Evolutionary conservation across 148 eudicot genomes (phyloP).

Genomic region (Vaccinium myrtillus): DNA sequence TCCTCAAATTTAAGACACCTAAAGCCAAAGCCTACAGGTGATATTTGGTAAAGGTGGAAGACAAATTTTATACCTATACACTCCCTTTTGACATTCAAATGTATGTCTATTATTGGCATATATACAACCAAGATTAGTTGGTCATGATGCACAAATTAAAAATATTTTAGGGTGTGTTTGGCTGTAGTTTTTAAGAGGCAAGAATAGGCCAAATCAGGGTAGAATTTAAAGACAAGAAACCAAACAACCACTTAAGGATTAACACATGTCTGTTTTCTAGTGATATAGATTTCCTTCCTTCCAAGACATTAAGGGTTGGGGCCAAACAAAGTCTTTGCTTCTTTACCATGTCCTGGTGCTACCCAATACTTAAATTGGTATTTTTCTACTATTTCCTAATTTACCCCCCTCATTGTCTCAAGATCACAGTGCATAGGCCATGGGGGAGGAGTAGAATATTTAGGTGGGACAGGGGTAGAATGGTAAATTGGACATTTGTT

Average conservation of each 20-base stretch:
- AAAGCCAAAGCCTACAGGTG: slow-evolving; percentile 9
- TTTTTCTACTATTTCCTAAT: neutral
- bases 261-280: slow-evolving; percentile 30
- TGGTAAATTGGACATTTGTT: slow-evolving; percentile 3
- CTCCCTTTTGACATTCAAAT: neutral
- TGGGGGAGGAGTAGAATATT: slow-evolving; percentile 2
- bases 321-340: slow-evolving; percentile 7
- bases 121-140: neutral
- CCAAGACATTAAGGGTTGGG: slow-evolving; percentile 21
- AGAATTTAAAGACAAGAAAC: slow-evolving; percentile 25
- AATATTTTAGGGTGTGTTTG: slow-evolving; percentile 15
- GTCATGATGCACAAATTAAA: neutral
- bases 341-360: neutral
- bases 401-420: neutral
- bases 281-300: slow-evolving; percentile 25
- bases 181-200: slow-evolving; percentile 22
- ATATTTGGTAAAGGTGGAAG: neutral
- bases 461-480: neutral
- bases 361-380: neutral
- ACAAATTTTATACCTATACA: slow-evolving; percentile 16
- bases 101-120: neutral
- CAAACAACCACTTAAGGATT: slow-evolving; percentile 18
- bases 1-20: neutral
- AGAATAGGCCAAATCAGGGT: slow-evolving; percentile 16
- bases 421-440: too few species aligned